phyloP scores from a whole-genome alignment of 2,329 filamentous ascomycete genomes.

The Periconia macrospinosa region DNA sequence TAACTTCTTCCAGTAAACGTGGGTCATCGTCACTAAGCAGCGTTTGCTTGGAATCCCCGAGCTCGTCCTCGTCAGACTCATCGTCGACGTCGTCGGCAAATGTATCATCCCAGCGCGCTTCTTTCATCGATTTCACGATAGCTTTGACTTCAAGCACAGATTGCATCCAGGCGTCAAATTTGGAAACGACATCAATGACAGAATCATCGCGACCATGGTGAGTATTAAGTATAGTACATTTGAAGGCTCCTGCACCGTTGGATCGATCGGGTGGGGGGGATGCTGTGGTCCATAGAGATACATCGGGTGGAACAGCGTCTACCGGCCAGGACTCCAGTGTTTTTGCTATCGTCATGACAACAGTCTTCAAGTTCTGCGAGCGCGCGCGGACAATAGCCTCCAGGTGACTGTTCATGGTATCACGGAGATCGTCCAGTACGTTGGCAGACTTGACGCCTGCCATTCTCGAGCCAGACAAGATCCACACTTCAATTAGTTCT shows the following conservation, averaged over 20 bases:
- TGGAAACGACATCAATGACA: constrained; percentile 62
- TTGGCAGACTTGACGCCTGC: constrained; percentile 68
- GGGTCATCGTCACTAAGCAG: constrained; percentile 75
- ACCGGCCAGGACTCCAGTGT: constrained; percentile 63
- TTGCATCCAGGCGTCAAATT: constrained; percentile 74
- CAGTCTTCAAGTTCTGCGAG: constrained; percentile 63
- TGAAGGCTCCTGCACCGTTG: constrained; percentile 68
- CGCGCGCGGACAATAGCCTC: constrained; percentile 64
- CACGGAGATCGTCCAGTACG: constrained; percentile 69
- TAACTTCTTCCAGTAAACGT: constrained; percentile 60
- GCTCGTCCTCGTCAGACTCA: constrained; percentile 73
- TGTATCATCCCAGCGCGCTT: constrained; percentile 75
- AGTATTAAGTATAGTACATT: constrained; percentile 67
- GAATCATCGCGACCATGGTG: constrained; percentile 72
- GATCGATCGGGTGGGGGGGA: constrained; percentile 67
- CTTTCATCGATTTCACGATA: constrained; percentile 66
- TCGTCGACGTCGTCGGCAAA: constrained; percentile 74
- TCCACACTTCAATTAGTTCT: constrained; percentile 73
- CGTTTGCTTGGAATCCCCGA: constrained; percentile 66
- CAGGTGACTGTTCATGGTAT: constrained; percentile 69
- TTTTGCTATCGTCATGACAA: constrained; percentile 66
- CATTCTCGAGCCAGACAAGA: constrained; percentile 66
- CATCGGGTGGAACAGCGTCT: constrained; percentile 43
- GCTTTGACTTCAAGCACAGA: constrained; percentile 68
- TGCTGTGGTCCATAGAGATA: constrained; percentile 68